Evolutionary conservation across 2,329 filamentous ascomycete genomes (phyloP).

Genomic region (Ceratocystis smalleyi): DNA sequence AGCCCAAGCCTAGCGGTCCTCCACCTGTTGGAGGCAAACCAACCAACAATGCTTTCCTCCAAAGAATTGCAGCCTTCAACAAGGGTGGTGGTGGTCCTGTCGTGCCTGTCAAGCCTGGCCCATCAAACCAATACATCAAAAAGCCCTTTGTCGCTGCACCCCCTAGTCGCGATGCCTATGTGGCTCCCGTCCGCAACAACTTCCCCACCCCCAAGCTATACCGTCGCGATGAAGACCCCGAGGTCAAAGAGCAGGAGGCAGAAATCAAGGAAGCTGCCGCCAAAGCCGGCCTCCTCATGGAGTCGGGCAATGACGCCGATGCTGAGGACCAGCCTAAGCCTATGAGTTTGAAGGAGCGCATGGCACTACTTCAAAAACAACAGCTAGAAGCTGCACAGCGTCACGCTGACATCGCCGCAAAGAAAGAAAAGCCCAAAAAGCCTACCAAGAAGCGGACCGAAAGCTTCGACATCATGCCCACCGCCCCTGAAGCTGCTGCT

Average conservation of each 20-base stretch:
- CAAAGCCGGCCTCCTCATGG: constrained; percentile 44
- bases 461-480: constrained; percentile 27
- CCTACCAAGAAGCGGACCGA: constrained; percentile 47
- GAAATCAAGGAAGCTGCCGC: constrained; percentile 53
- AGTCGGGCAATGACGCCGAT: constrained; percentile 35
- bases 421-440: constrained; percentile 78
- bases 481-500: constrained; percentile 16
- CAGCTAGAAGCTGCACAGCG: constrained; percentile 78
- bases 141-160: constrained; percentile 94
- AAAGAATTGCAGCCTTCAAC: constrained; percentile 95
- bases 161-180: constrained; percentile 78
- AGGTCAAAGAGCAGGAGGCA: constrained; percentile 48
- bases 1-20: constrained; percentile 36
- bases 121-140: constrained; percentile 63
- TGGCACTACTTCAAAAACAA: constrained; percentile 84
- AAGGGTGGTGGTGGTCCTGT: constrained; percentile 71
- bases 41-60: constrained; percentile 62
- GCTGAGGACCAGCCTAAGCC: constrained; percentile 78
- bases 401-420: constrained; percentile 60
- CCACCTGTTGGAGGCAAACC: constrained; percentile 64
- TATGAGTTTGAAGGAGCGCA: constrained; percentile 84
- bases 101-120: constrained; percentile 77
- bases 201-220: constrained; percentile 60
- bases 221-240: constrained; percentile 72
- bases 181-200: constrained; percentile 56